These are phyloP conservation scores for Mycena citricolor DNA, from an alignment of 1,284 basidiomycete species.

Conservation along the genomic window DNA sequence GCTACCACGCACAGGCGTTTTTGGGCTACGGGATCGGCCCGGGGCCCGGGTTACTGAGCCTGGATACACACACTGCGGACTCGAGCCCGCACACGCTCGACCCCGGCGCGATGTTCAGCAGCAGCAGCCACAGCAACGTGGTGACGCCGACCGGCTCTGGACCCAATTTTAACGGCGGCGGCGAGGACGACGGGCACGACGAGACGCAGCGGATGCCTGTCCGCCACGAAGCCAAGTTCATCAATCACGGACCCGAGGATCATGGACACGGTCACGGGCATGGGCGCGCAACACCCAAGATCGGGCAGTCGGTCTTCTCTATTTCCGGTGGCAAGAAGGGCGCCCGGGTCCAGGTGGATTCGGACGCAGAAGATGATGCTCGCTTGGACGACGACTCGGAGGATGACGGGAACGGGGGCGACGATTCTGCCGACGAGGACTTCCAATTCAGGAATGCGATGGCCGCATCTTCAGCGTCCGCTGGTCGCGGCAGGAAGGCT, in stretches of 20 bases:
- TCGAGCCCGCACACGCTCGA: conserved; percentile 18
- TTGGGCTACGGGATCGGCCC: too few species aligned
- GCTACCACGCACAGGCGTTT: too few species aligned
- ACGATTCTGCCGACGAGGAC: conserved; percentile 34
- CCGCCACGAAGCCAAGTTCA: not conserved
- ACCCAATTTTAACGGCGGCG: not conserved
- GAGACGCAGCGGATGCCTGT: conserved; percentile 20
- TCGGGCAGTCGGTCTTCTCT: not conserved
- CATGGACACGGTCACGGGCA: not conserved
- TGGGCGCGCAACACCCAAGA: not conserved
- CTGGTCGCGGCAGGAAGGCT: too few species aligned
- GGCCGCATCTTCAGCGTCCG: too few species aligned
- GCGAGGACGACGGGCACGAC: not conserved
- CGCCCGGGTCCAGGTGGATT: not conserved
- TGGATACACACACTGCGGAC: too few species aligned
- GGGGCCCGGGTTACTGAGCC: too few species aligned
- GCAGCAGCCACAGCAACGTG: conserved; percentile 21
- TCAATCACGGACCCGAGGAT: not conserved
- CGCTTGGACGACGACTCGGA: conserved; percentile 11
- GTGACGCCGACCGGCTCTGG: not conserved
- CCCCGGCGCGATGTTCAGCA: conserved; percentile 16
- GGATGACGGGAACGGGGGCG: conserved; percentile 24
- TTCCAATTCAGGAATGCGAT: conserved; percentile 14
- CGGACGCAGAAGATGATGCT: not conserved
- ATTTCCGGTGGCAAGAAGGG: too few species aligned